phyloP scores from a whole-genome alignment of 2,329 filamentous ascomycete species.

The Fusarium sp. region DNA sequence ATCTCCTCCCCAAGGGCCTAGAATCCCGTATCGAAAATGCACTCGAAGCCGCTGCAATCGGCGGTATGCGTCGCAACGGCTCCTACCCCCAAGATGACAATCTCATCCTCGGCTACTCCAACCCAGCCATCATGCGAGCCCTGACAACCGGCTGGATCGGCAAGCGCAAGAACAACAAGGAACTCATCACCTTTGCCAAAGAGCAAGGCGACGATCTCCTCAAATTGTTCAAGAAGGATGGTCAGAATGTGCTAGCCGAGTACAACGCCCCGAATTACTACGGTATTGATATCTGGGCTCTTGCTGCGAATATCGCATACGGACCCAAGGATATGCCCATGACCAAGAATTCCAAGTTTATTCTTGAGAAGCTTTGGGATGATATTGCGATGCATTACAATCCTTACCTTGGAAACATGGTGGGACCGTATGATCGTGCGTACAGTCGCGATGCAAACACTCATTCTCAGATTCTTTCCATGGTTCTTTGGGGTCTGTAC shows the following conservation, averaged over 20 bases:
- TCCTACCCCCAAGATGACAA: conserved; percentile 6
- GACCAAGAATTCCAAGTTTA: conserved; percentile 15
- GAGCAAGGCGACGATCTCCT: conserved; percentile 47
- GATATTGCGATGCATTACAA: conserved; percentile 38
- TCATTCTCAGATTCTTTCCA: conserved; percentile 18
- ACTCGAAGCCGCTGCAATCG: conserved; percentile 7
- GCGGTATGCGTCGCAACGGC: conserved; percentile 20
- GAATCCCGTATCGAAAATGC: conserved; percentile 14
- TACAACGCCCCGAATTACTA: conserved; percentile 19
- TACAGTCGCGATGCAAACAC: conserved; percentile 42
- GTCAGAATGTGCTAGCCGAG: not conserved
- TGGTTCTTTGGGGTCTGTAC: conserved; percentile 17
- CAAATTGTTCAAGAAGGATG: conserved; percentile 44
- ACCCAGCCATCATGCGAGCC: conserved; percentile 56
- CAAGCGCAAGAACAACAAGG: conserved; percentile 51
- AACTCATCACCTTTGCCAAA: conserved; percentile 52
- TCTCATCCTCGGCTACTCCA: conserved; percentile 52
- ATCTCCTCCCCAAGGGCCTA: conserved; percentile 1
- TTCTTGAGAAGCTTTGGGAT: conserved; percentile 36
- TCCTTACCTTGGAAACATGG: conserved; percentile 39
- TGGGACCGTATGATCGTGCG: conserved; percentile 39
- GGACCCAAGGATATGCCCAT: conserved; percentile 16
- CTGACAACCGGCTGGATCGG: conserved; percentile 57
- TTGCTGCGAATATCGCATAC: conserved; percentile 12
- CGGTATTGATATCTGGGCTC: conserved; percentile 18